Conservation (phyloP, 140 eudicot species). For the Erigeron philadelphicus region DNA sequence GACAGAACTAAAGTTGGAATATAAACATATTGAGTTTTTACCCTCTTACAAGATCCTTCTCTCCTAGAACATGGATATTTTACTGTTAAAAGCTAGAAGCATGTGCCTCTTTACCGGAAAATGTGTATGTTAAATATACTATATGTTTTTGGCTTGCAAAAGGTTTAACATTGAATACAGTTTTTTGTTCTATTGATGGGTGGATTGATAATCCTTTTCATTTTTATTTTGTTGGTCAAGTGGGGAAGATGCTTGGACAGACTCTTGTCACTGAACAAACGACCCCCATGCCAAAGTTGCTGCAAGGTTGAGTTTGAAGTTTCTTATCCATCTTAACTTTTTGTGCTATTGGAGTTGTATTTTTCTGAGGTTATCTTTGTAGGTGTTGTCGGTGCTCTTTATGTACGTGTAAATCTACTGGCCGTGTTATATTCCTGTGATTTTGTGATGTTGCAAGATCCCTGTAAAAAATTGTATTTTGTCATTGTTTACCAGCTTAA, state of each 20-base stretch:
- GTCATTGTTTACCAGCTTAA: not conserved
- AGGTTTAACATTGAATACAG: not conserved
- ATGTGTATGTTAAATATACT: not conserved
- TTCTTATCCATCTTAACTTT: conserved; percentile 6
- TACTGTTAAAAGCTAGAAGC: not conserved
- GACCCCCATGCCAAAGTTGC: conserved; percentile 86
- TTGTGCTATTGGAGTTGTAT: not conserved
- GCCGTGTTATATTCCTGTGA: not conserved
- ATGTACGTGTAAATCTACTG: conserved; percentile 6
- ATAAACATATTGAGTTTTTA: no score
- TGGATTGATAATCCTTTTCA: conserved; percentile 8
- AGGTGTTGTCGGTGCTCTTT: not conserved
- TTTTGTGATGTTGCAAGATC: not conserved
- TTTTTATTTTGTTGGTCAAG: conserved; percentile 19
- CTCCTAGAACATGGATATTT: no score
- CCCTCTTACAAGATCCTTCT: no score
- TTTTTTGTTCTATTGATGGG: not conserved
- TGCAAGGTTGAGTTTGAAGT: conserved; percentile 59
- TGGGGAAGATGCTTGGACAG: conserved; percentile 97
- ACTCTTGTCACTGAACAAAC: conserved; percentile 94
- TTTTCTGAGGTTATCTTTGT: not conserved
- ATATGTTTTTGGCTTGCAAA: not conserved
- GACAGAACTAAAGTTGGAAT: no score
- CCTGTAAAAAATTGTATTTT: not conserved
- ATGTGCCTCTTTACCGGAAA: not conserved